Percentiles rank a stretch among this genome's conserved stretches.
Conservation (phyloP, 2,329 filamentous ascomycete genomes). For the Endothia cerciana region DNA sequence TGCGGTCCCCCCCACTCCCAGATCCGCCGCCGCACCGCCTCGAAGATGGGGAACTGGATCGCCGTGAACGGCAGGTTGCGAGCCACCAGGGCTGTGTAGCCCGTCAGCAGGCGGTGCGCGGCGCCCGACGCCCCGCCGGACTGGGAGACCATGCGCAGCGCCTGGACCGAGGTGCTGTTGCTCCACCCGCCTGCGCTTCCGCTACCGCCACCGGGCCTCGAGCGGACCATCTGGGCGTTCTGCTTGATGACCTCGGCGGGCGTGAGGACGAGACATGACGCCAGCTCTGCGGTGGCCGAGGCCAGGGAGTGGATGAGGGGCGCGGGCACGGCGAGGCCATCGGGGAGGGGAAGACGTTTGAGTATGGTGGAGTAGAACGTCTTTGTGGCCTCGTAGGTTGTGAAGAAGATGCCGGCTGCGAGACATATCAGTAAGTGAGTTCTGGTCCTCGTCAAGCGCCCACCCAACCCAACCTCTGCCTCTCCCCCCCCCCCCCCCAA, state of each 20-base stretch:
- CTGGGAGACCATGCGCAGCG: constrained; percentile 48
- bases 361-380: constrained; percentile 57
- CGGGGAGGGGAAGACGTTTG: constrained; percentile 35
- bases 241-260: constrained; percentile 92
- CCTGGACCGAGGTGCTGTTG: constrained; percentile 50
- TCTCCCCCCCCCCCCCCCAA: too few relatives aligned
- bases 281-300: constrained; percentile 78
- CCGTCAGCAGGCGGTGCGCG: constrained; percentile 63
- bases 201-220: constrained; percentile 14
- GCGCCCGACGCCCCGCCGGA: constrained; percentile 53
- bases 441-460: background rate
- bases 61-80: constrained; percentile 87
- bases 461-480: too few relatives aligned
- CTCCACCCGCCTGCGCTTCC: constrained; percentile 31
- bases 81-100: constrained; percentile 80
- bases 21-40: constrained; percentile 65
- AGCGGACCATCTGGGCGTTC: constrained; percentile 81
- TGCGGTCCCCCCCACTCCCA: constrained; percentile 40
- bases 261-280: constrained; percentile 84
- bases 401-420: constrained; percentile 80
- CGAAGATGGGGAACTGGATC: constrained; percentile 86
- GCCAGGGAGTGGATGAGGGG: constrained; percentile 74
- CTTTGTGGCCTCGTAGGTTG: constrained; percentile 83
- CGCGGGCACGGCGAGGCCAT: constrained; percentile 54
- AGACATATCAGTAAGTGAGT: background rate